Percentiles rank a stretch among this genome's conserved stretches.
These are phyloP conservation scores for Hypoxylon trugodes DNA, from an alignment of 495 filamentous ascomycete genomes.

Conservation along the genomic window DNA sequence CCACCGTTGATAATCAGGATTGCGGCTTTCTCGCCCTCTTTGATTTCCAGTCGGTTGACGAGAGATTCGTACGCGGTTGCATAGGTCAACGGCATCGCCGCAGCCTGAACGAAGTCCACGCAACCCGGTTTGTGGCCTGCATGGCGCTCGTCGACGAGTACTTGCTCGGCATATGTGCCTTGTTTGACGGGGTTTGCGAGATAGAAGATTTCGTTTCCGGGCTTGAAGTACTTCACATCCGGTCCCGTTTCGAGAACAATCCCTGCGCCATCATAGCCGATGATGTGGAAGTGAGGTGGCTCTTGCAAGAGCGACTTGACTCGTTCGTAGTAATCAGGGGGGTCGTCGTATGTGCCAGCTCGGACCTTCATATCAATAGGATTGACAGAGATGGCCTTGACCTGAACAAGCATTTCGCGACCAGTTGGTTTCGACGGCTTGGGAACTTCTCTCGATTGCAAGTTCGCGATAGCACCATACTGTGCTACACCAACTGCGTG, in stretches of 20 bases:
- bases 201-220: slow-evolving; percentile 33
- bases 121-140: slow-evolving; percentile 32
- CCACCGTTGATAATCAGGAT: slow-evolving; percentile 38
- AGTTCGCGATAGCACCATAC: slow-evolving; percentile 32
- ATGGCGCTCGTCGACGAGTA: slow-evolving; percentile 34
- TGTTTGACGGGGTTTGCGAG: slow-evolving; percentile 24
- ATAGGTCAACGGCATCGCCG: slow-evolving; percentile 31
- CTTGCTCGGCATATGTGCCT: slow-evolving; percentile 28
- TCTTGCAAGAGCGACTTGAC: slow-evolving; percentile 30
- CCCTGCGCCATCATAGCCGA: slow-evolving; percentile 56
- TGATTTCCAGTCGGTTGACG: slow-evolving; percentile 27
- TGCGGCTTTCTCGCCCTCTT: slow-evolving; percentile 25
- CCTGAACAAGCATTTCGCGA: slow-evolving; percentile 33
- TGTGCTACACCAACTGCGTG: slow-evolving; percentile 26
- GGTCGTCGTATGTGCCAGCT: slow-evolving; percentile 28
- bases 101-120: slow-evolving; percentile 30
- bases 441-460: slow-evolving; percentile 20
- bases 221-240: slow-evolving; percentile 42
- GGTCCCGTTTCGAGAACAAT: slow-evolving; percentile 52
- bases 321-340: slow-evolving; percentile 34
- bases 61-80: slow-evolving; percentile 34
- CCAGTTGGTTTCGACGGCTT: slow-evolving; percentile 30
- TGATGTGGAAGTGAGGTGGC: slow-evolving; percentile 33
- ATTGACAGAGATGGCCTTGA: slow-evolving; percentile 36
- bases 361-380: slow-evolving; percentile 36